Percentiles rank a stretch among this genome's conserved stretches.
Conservation (phyloP, 257 asterid genomes). For the Solanum clarkiae region DNA sequence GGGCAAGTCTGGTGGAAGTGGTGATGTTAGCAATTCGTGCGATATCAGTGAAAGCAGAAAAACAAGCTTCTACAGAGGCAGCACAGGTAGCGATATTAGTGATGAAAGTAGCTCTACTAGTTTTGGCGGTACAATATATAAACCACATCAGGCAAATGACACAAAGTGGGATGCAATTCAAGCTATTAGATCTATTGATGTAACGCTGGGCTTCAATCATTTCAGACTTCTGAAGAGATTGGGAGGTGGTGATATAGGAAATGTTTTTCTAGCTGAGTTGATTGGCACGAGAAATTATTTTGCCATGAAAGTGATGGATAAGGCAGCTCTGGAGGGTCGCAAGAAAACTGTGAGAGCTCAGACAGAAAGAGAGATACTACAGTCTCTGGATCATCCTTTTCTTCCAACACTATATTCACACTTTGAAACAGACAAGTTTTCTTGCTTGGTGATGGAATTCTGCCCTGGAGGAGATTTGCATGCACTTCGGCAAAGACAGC, state of each 20-base stretch:
- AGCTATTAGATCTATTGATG: constrained; percentile 39
- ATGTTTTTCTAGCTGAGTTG: constrained; percentile 44
- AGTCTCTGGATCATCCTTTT: constrained; percentile 57
- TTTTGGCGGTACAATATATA: constrained; percentile 29
- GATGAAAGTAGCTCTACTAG: constrained; percentile 58
- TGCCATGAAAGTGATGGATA: constrained; percentile 66
- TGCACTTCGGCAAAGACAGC: constrained; percentile 50
- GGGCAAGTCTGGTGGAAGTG: constrained; percentile 38
- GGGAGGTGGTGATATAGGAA: constrained; percentile 59
- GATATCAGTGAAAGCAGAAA: constrained; percentile 45
- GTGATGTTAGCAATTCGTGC: constrained; percentile 29
- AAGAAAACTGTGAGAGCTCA: constrained; percentile 53
- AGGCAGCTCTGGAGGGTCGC: constrained; percentile 39
- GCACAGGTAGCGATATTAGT: constrained; percentile 45
- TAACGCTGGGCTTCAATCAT: constrained; percentile 33
- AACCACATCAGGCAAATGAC: constrained; percentile 56
- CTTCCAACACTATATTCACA: constrained; percentile 54
- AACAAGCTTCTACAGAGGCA: constrained; percentile 35
- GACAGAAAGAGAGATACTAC: constrained; percentile 54
- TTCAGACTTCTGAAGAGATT: constrained; percentile 39
- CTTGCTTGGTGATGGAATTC: constrained; percentile 59
- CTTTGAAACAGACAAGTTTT: constrained; percentile 47
- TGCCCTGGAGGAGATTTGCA: constrained; percentile 70
- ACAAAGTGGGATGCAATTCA: constrained; percentile 57
- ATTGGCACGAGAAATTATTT: constrained; percentile 42